A percentile compares a stretch with the other conserved stretches of the same genome.
Evolutionary conservation across 164 flowering plant genomes (phyloP).

Genomic region (Protea cynaroides): DNA sequence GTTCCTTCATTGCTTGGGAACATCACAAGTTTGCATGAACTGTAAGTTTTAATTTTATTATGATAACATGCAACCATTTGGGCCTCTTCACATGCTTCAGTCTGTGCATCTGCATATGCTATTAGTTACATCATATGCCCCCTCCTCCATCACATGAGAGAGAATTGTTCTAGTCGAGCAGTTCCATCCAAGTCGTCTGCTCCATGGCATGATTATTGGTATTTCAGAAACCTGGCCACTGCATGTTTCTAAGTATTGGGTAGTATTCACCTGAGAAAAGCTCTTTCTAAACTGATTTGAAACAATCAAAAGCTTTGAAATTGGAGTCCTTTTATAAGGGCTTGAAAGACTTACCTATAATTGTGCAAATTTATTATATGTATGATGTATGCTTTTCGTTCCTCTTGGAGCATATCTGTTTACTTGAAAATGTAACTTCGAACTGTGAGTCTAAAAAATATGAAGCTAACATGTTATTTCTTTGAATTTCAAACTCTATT

Average conservation of each 20-base stretch:
- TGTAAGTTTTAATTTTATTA: constrained; percentile 46
- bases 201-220: neutral
- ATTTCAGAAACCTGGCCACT: neutral
- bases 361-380: neutral
- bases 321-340: neutral
- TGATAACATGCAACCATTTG: neutral
- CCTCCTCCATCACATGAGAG: neutral
- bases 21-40: constrained; percentile 41
- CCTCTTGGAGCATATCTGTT: too few species aligned
- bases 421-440: too few species aligned
- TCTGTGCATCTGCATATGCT: too few species aligned
- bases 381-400: neutral
- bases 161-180: neutral
- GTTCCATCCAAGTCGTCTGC: neutral
- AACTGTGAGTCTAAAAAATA: neutral
- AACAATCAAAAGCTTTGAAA: neutral
- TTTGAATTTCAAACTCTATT: neutral
- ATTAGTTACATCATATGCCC: neutral
- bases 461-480: neutral
- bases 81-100: neutral
- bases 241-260: too few species aligned
- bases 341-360: neutral
- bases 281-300: neutral
- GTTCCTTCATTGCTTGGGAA: constrained; percentile 55
- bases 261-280: too few species aligned